A percentile compares a stretch with the other conserved stretches of the same genome.
Evolutionary conservation across 257 asterid genomes (phyloP).

Genomic region (Gardenia jasminoides): DNA sequence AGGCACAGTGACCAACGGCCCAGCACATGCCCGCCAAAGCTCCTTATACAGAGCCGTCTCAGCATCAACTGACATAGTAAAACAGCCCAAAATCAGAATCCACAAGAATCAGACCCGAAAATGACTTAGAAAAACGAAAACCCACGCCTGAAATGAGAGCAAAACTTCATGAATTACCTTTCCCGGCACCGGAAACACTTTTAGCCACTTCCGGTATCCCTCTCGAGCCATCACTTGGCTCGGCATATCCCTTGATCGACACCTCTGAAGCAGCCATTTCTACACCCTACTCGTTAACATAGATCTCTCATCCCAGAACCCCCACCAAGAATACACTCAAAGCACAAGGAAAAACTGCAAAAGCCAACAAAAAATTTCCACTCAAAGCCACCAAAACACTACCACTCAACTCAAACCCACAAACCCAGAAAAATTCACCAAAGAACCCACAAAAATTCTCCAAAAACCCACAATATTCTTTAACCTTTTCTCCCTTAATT

Average conservation of each 20-base stretch:
- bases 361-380: background rate
- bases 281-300: conserved; percentile 25
- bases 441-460: background rate
- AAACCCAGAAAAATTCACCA: conserved; percentile 4
- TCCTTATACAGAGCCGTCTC: conserved; percentile 80
- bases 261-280: conserved; percentile 63
- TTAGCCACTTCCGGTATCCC: conserved; percentile 27
- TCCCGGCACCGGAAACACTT: conserved; percentile 43
- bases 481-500: background rate
- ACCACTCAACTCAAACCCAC: conserved; percentile 11
- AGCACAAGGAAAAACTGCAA: conserved; percentile 1
- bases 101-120: background rate
- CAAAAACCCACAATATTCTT: conserved; percentile 8
- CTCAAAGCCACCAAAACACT: conserved; percentile 17
- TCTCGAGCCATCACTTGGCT: conserved; percentile 35
- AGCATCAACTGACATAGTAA: conserved; percentile 50
- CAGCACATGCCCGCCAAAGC: conserved; percentile 97
- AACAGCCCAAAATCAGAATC: conserved; percentile 5
- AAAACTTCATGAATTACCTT: conserved; percentile 29
- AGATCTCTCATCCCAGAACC: conserved; percentile 66
- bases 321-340: conserved; percentile 6
- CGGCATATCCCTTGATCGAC: conserved; percentile 56
- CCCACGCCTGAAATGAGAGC: background rate
- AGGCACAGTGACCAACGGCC: conserved; percentile 92
- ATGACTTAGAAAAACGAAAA: background rate